Conservation (phyloP, 2,329 filamentous ascomycete species). For the Fusarium sp. region DNA sequence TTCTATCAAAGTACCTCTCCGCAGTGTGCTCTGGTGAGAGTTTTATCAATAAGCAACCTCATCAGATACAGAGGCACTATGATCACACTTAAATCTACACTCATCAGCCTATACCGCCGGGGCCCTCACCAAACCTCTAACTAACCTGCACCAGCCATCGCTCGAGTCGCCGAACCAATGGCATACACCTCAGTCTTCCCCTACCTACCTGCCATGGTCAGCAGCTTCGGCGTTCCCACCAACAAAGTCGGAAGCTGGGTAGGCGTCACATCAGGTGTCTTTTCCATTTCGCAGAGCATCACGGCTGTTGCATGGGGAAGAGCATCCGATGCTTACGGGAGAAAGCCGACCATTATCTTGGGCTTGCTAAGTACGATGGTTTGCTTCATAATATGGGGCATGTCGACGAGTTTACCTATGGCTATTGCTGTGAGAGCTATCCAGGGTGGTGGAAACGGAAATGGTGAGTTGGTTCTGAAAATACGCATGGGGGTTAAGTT, state of each 20-base stretch:
- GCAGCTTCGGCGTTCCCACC: constrained; percentile 77
- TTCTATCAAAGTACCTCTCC: neutral
- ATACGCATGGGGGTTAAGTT: neutral
- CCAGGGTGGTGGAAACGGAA: constrained; percentile 88
- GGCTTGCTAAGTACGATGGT: constrained; percentile 84
- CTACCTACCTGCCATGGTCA: constrained; percentile 83
- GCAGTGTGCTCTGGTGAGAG: neutral
- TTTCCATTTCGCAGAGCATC: constrained; percentile 76
- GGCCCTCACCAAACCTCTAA: neutral
- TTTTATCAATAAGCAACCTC: no score
- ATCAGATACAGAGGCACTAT: constrained; percentile 3
- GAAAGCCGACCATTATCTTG: constrained; percentile 82
- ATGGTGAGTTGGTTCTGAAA: constrained; percentile 60
- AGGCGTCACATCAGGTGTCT: constrained; percentile 77
- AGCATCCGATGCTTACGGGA: constrained; percentile 80
- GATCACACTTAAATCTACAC: neutral
- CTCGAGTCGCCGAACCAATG: constrained; percentile 81
- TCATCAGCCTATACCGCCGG: neutral
- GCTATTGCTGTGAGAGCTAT: constrained; percentile 81
- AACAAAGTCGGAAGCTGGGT: constrained; percentile 84
- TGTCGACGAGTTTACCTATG: constrained; percentile 83
- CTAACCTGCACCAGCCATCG: constrained; percentile 70
- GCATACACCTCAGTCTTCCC: constrained; percentile 79
- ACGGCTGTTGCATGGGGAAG: constrained; percentile 82
- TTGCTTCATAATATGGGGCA: constrained; percentile 83